Base-by-base conservation (phyloP, 371 early-diverging fungal genomes). In the Aphelidium insulamus region DNA sequence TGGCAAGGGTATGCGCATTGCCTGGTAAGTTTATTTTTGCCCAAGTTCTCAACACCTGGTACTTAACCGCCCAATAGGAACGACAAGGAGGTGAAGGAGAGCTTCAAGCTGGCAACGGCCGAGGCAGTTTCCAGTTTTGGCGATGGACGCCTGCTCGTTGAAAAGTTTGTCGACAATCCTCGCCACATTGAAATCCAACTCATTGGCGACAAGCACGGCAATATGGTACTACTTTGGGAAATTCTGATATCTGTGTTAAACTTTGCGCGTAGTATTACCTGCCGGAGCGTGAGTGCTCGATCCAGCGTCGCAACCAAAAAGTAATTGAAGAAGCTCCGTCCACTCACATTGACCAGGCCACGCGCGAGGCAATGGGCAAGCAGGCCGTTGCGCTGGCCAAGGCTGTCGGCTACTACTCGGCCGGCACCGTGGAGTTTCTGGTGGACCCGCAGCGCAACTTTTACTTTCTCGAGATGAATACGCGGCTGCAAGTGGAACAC, bases 141-240 rank as follows among this genome's bases (percentile, higher is more conserved):
- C 11, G 87, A 88, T 40, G 72, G 72, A 44, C 62, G 77, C 29
- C 58, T 92, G 5, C 57, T 92, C 32, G 73, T 92, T 30, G 94
- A 92, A 51, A 85, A 87, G 55, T 87, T 77, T 41, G 75, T 97
- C 45, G 75, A 76, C 29, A 67, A 77, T 39, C 72, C 80, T 32
- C 76, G 82, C 39, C 88, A 87, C 46, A 78, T 87, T 34, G 88
- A 87, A 52, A 69, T 84, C 33, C 86, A 85, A 55, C 52, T 80
- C 20, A 62, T 81, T 41, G 79, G 73, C 9, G 86, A 85, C 48
- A 62, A 69, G 35, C 53, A 67, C 38, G 79, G 79, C 34, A 70
- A 79, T 40, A 66, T 67, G 4, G 47, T 57, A 43, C 33, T 14
- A 5, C 41, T 4, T 36, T 34, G 9, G 15, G 19, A 21, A 18